Conservation (phyloP, 2,329 filamentous ascomycete genomes). For the Colletotrichum viniferum region DNA sequence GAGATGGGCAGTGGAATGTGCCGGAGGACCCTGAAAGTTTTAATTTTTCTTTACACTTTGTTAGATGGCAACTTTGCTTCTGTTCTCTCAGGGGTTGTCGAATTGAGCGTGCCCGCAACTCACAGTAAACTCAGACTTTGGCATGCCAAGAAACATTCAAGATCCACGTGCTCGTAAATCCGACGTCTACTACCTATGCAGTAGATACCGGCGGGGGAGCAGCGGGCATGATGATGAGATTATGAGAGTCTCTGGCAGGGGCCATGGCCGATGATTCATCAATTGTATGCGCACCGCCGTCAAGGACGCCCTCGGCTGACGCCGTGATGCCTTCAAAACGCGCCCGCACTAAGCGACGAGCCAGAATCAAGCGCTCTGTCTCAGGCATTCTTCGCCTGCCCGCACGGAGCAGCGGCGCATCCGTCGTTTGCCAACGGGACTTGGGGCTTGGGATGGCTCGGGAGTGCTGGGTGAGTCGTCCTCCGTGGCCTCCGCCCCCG, state of each 20-base stretch:
- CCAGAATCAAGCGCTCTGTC: background rate
- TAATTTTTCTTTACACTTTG: background rate
- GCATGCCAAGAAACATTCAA: background rate
- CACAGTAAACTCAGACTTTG: background rate
- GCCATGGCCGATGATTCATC: background rate
- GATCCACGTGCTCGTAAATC: background rate
- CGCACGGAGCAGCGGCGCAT: background rate
- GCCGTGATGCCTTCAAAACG: background rate
- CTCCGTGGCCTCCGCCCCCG: background rate
- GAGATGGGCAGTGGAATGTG: background rate
- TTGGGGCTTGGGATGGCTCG: background rate
- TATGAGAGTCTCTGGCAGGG: background rate
- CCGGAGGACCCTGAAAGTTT: background rate
- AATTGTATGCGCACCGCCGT: background rate
- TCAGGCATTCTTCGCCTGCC: background rate
- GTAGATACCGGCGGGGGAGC: background rate
- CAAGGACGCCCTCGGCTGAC: background rate
- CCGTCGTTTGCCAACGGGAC: background rate
- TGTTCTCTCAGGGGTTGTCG: background rate
- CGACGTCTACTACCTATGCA: background rate
- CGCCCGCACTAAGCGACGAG: conserved; percentile 7
- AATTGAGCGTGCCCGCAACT: background rate
- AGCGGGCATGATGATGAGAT: background rate
- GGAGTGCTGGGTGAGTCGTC: background rate
- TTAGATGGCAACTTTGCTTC: background rate